These are phyloP conservation scores for Vitis rotundifolia DNA, from an alignment of 164 flowering plant species.

Conservation along the genomic window DNA sequence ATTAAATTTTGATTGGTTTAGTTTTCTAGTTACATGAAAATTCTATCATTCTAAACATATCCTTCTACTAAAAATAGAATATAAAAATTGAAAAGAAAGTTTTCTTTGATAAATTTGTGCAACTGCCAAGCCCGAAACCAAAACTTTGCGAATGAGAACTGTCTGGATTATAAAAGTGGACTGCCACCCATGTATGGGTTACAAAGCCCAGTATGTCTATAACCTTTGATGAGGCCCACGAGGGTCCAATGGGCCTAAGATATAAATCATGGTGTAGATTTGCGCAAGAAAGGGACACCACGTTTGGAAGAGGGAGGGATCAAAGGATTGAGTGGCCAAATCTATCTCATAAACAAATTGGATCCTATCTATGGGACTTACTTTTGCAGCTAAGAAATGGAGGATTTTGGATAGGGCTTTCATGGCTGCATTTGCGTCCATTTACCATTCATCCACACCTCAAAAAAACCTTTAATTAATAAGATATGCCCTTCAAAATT, in stretches of 20 bases:
- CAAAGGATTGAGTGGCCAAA: conserved; percentile 3
- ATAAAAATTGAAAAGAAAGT: no score
- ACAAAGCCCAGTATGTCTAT: no score
- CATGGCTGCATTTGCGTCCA: conserved; percentile 14
- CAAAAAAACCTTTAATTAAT: background rate
- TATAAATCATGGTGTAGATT: background rate
- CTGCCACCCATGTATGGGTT: no score
- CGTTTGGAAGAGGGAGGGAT: background rate
- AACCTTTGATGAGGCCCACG: no score
- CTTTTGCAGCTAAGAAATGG: conserved; percentile 27
- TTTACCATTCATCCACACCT: background rate
- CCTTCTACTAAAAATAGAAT: no score
- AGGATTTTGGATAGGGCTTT: conserved; percentile 24
- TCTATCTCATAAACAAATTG: conserved; percentile 6
- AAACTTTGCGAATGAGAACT: no score
- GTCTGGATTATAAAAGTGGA: no score
- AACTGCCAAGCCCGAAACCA: no score
- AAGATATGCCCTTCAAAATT: background rate
- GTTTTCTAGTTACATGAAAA: no score
- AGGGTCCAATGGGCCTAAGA: background rate
- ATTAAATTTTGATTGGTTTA: no score
- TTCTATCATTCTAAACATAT: no score
- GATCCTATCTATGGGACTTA: conserved; percentile 2
- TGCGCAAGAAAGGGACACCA: background rate
- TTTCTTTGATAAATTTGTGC: no score